A percentile compares a stretch with the other conserved stretches of the same genome.
phyloP scores from a whole-genome alignment of 2,329 filamentous ascomycete species.

The Sporothrix schenckii region DNA sequence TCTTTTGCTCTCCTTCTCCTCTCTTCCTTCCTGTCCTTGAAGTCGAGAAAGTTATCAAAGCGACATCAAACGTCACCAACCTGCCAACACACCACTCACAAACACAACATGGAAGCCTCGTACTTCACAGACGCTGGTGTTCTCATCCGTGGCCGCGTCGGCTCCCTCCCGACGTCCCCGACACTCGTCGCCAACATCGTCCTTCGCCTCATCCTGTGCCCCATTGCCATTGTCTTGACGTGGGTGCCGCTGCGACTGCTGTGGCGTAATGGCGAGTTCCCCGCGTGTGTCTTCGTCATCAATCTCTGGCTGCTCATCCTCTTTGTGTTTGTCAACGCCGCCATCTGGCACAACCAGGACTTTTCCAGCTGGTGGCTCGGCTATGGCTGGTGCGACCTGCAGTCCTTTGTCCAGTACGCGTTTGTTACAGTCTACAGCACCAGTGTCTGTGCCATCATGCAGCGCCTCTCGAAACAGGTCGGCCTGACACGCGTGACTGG shows the following conservation, averaged over 20 bases:
- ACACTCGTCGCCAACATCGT: conserved; percentile 51
- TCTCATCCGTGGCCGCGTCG: conserved; percentile 32
- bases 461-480: conserved; percentile 56
- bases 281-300: conserved; percentile 54
- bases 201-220: conserved; percentile 52
- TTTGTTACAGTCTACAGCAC: conserved; percentile 52
- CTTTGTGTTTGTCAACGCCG: conserved; percentile 53
- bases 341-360: conserved; percentile 59
- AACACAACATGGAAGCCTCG: not conserved
- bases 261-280: conserved; percentile 57
- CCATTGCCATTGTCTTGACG: conserved; percentile 51
- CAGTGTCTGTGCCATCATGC: conserved; percentile 59
- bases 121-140: conserved; percentile 26
- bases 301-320: conserved; percentile 53
- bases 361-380: conserved; percentile 56
- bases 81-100: too few relatives aligned
- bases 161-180: conserved; percentile 13
- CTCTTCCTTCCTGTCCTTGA: not conserved
- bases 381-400: conserved; percentile 57
- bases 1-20: conserved; percentile 2
- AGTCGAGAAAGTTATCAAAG: not conserved
- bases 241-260: conserved; percentile 57
- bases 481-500: conserved; percentile 49
- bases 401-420: conserved; percentile 46
- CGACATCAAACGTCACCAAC: not conserved